Conservation (phyloP, 179 eudicot genomes). For the Camellia oleifera region DNA sequence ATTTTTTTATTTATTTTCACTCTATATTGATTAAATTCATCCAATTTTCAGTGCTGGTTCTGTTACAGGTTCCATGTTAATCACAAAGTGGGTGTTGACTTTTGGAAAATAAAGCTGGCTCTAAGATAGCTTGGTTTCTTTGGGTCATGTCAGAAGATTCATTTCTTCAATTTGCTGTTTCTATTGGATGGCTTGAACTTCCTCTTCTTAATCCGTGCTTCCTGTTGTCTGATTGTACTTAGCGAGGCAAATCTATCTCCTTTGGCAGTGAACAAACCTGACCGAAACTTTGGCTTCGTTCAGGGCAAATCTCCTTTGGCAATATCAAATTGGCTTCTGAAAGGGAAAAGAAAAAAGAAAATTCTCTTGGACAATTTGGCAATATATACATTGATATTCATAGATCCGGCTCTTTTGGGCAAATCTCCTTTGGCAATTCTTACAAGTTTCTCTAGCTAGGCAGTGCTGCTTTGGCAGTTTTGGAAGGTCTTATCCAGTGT, state of each 20-base stretch:
- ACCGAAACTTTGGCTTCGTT: constrained; percentile 18
- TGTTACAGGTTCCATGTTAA: constrained; percentile 44
- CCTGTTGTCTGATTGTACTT: not conserved
- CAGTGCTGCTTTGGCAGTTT: constrained; percentile 10
- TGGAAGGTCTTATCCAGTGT: constrained; percentile 16
- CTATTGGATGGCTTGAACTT: not conserved
- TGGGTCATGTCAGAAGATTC: constrained; percentile 11
- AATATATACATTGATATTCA: constrained; percentile 2
- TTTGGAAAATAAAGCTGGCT: constrained; percentile 20
- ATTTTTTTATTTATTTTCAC: not conserved
- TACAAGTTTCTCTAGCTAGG: constrained; percentile 16
- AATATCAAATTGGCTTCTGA: constrained; percentile 12
- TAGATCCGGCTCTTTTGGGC: constrained; percentile 41
- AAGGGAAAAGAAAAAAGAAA: not conserved
- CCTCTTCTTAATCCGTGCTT: not conserved
- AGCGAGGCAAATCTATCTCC: constrained; percentile 33
- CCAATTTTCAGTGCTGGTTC: not conserved
- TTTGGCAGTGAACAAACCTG: constrained; percentile 22
- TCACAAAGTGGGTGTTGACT: constrained; percentile 29
- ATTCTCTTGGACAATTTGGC: not conserved
- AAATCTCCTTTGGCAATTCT: constrained; percentile 80
- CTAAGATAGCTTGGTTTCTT: constrained; percentile 12
- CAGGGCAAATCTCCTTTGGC: constrained; percentile 64
- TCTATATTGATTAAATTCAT: not conserved
- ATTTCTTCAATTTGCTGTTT: not conserved